Conservation (phyloP, 1,139 yeast species). For the Candida smagusa region DNA sequence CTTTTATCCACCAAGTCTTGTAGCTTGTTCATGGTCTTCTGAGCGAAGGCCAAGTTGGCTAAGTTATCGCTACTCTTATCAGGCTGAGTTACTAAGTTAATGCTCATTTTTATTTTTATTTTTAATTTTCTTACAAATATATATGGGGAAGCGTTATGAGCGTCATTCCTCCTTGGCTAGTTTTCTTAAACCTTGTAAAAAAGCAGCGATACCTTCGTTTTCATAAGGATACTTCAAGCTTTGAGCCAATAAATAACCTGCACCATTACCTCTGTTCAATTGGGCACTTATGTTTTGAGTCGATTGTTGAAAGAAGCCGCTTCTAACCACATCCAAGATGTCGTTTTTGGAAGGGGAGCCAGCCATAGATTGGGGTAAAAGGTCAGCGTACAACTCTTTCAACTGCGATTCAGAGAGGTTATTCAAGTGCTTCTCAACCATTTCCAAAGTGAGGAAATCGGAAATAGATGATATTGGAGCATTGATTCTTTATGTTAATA, state of each 20-base stretch:
- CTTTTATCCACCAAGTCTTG: neutral
- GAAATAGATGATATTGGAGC: conserved; percentile 28
- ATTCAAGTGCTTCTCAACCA: conserved; percentile 38
- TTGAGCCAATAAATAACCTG: conserved; percentile 52
- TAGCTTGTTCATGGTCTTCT: neutral
- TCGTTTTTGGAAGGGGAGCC: conserved; percentile 34
- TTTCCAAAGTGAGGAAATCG: conserved; percentile 40
- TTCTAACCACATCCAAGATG: conserved; percentile 45
- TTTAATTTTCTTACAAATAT: neutral
- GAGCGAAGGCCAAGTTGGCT: neutral
- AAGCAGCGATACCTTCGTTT: conserved; percentile 60
- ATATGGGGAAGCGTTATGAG: neutral
- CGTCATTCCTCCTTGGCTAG: neutral
- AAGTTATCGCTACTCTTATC: conserved; percentile 1
- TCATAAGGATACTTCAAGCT: conserved; percentile 49
- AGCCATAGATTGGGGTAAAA: conserved; percentile 43
- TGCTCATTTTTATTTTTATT: conserved; percentile 1
- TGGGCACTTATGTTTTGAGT: conserved; percentile 43
- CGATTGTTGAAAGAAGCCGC: conserved; percentile 54
- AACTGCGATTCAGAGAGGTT: conserved; percentile 36
- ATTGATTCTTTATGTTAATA: neutral
- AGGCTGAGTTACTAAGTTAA: conserved; percentile 18
- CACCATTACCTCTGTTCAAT: conserved; percentile 38
- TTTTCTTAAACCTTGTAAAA: conserved; percentile 37
- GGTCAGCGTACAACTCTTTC: conserved; percentile 30